These are phyloP conservation scores for Trichosporon asahii DNA, from an alignment of 1,284 basidiomycete genomes.

Conservation along the genomic window DNA sequence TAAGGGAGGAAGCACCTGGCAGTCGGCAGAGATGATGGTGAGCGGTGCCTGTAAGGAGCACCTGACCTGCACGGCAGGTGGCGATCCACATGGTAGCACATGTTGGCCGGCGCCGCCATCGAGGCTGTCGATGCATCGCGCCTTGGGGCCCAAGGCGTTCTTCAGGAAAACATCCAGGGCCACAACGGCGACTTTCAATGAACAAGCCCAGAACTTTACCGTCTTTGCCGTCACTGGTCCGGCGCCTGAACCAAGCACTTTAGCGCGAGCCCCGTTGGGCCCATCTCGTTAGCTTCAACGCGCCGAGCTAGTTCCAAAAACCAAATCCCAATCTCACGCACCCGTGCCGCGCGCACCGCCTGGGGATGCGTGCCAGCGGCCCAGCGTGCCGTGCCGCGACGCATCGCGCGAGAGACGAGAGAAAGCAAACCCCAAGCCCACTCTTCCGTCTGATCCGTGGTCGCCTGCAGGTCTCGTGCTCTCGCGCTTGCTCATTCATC, in stretches of 20 bases:
- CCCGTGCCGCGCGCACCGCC: neutral
- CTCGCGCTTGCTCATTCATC: neutral
- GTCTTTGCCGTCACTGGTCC: neutral
- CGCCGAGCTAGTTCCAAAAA: constrained; percentile 3
- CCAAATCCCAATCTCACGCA: constrained; percentile 2
- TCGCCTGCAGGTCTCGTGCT: neutral
- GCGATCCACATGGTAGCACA: constrained; percentile 11
- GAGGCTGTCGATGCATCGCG: neutral
- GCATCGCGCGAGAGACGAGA: neutral
- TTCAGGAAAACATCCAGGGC: neutral
- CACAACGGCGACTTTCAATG: neutral
- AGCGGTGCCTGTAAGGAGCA: constrained; percentile 2
- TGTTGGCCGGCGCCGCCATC: neutral
- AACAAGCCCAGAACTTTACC: constrained; percentile 4
- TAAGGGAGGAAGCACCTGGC: neutral
- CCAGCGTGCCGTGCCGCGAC: neutral
- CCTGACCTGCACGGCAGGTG: constrained; percentile 5
- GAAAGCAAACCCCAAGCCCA: neutral
- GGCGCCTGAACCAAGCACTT: neutral
- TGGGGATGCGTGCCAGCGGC: neutral
- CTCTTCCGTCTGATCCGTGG: neutral
- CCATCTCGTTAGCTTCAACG: neutral
- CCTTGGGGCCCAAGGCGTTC: constrained; percentile 2
- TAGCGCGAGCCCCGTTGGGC: neutral
- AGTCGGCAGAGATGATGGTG: neutral